Conservation (phyloP, 2,329 filamentous ascomycete species). For the Zymoseptoria passerinii region DNA sequence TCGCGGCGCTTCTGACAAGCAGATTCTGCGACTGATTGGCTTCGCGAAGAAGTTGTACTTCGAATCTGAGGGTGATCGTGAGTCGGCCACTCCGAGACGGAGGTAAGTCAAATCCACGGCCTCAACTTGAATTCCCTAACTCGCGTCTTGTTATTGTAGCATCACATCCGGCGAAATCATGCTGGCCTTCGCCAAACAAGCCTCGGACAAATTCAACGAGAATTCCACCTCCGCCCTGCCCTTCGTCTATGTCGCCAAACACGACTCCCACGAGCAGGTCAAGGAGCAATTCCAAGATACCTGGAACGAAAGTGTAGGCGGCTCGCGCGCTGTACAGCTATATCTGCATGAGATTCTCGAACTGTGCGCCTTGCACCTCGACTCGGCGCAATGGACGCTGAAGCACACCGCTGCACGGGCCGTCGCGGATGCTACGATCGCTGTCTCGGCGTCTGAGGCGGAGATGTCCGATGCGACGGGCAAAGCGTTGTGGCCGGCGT, state of each 20-base stretch:
- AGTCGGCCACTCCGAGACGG: conserved; percentile 22
- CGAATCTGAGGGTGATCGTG: conserved; percentile 63
- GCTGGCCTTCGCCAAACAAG: conserved; percentile 72
- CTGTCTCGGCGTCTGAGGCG: conserved; percentile 45
- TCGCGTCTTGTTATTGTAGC: conserved; percentile 35
- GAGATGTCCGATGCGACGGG: conserved; percentile 43
- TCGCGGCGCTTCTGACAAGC: conserved; percentile 52
- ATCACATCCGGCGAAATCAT: conserved; percentile 76
- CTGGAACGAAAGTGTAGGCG: conserved; percentile 87
- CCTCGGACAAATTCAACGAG: conserved; percentile 76
- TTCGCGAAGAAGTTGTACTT: conserved; percentile 68
- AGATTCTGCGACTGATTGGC: conserved; percentile 46
- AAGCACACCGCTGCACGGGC: conserved; percentile 82
- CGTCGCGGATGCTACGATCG: conserved; percentile 62
- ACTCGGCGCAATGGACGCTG: conserved; percentile 78
- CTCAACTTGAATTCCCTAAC: not conserved
- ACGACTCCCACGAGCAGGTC: conserved; percentile 75
- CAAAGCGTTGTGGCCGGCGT: conserved; percentile 62
- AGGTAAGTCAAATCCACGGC: conserved; percentile 3
- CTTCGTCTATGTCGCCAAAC: conserved; percentile 78
- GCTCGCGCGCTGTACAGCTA: conserved; percentile 68
- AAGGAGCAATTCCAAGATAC: conserved; percentile 72
- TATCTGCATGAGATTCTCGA: conserved; percentile 75
- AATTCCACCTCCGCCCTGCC: conserved; percentile 70
- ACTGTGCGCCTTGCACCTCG: conserved; percentile 60